phyloP scores from a whole-genome alignment of 768 basidiomycete genomes.

The Thelephora aurantiotincta region DNA sequence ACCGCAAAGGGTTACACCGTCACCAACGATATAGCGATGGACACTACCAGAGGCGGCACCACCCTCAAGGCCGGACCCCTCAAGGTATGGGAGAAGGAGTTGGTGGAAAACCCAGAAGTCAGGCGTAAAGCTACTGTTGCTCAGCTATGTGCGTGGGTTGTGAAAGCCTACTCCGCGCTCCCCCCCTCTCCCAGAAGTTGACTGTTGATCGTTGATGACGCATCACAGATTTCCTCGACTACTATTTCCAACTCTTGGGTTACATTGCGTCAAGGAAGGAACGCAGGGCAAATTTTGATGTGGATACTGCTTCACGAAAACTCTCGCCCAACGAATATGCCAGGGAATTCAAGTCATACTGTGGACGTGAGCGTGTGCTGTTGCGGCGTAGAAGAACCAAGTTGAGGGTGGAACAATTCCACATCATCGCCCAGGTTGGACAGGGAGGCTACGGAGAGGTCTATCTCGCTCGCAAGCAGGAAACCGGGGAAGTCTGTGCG shows the following conservation, averaged over 20 bases:
- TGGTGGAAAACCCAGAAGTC: conserved; percentile 76
- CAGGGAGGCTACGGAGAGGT: conserved; percentile 99
- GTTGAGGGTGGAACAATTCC: conserved; percentile 87
- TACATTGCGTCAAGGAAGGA: conserved; percentile 82
- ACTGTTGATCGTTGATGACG: neutral
- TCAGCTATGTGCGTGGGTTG: conserved; percentile 68
- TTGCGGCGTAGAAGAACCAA: conserved; percentile 90
- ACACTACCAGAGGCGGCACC: conserved; percentile 36
- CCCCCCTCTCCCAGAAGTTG: neutral
- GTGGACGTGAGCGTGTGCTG: conserved; percentile 84
- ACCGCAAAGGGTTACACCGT: conserved; percentile 42
- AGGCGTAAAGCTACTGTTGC: conserved; percentile 94
- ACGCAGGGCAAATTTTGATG: conserved; percentile 69
- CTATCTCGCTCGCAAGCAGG: conserved; percentile 87
- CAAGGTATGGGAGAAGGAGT: conserved; percentile 74
- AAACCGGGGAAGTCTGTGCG: conserved; percentile 93
- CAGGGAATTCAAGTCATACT: conserved; percentile 86
- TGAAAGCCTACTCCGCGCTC: too few species aligned
- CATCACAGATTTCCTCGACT: conserved; percentile 80
- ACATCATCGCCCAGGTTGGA: conserved; percentile 96
- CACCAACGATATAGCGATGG: conserved; percentile 51
- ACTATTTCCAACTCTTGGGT: conserved; percentile 91
- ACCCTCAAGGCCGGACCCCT: conserved; percentile 42
- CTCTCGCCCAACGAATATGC: conserved; percentile 39
- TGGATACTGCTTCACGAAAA: conserved; percentile 60